Base-by-base conservation (phyloP, 83 land plant species). In the Thuja plicata region DNA sequence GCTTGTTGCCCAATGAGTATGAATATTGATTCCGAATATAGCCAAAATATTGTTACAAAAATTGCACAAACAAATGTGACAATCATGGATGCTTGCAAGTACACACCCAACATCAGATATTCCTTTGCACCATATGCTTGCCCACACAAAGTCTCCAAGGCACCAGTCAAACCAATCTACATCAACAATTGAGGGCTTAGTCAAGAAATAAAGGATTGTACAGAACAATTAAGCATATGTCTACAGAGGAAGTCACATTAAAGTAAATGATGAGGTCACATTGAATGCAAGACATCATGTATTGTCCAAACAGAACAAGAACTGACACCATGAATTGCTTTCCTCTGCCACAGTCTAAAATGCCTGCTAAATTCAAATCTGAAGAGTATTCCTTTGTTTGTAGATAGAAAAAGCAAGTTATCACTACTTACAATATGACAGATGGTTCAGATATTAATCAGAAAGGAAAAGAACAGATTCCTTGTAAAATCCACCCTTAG, bases 41-140 rank as follows among this genome's bases (percentile, higher is more conserved):
- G 85, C 96, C 96, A 95, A 5, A 93, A 37, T 45, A 94, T n/a
- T 15, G 94, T 89, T 87, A 95, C 85, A 19, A 79, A 37, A 15
- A 38, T 79, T 79, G 82, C 82, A 79, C 45, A 79, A 79, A 79
- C 82, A 79, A 79, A 79, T 37, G 82, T 79, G 82, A 79, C 82
- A 79, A 79, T 15, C 43, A 79, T 40, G 24, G 82, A 79, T 79
- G 82, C 82, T 79, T 79, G 82, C 82, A 79, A 79, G 46, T 79
- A 79, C 37, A 79, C 82, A 35, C 82, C 82, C 82, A 38, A 79
- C 82, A 79, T 79, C 8, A 79, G 46, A 79, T 79, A 79, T 79
- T 79, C 82, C 79, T 79, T 17, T 79, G 82, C 82, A 6, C 82
- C 82, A 79, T 79, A 79, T 79, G 82, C 82, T 79, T 79, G 82